Percentiles rank a stretch among this genome's conserved stretches.
Evolutionary conservation across 2,329 filamentous ascomycete species (phyloP).

Genomic region (Thelonectria discophora): DNA sequence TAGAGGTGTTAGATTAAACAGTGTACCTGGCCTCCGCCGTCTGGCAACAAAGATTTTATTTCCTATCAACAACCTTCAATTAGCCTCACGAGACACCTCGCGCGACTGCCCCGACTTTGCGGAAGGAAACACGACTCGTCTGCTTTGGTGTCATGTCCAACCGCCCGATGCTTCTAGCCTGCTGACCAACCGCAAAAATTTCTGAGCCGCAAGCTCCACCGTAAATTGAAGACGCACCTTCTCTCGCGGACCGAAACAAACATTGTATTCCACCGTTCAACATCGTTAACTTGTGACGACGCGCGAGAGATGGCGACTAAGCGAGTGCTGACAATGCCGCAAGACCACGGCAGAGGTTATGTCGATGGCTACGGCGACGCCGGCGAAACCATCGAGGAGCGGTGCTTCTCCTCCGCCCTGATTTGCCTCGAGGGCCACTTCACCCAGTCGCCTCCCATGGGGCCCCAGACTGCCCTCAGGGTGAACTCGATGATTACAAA

Average conservation of each 20-base stretch:
- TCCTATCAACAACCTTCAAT: too few species aligned
- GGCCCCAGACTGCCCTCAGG: conserved; percentile 62
- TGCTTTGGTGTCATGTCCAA: conserved; percentile 7
- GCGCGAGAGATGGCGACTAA: conserved; percentile 27
- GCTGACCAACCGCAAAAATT: conserved; percentile 44
- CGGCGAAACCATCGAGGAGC: conserved; percentile 68
- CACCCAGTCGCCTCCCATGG: conserved; percentile 64
- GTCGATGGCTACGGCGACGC: conserved; percentile 31
- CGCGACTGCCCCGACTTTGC: background rate
- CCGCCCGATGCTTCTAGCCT: conserved; percentile 18
- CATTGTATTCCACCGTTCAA: conserved; percentile 10
- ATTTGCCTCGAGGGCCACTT: conserved; percentile 71
- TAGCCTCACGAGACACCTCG: too few species aligned
- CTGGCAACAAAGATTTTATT: too few species aligned
- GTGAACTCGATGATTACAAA: conserved; percentile 66
- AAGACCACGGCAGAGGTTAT: conserved; percentile 36
- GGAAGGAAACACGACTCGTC: background rate
- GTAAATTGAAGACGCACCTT: conserved; percentile 27
- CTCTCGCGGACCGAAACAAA: conserved; percentile 13
- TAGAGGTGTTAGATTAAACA: too few species aligned
- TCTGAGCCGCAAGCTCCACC: conserved; percentile 33
- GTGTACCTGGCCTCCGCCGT: too few species aligned
- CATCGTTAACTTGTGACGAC: background rate
- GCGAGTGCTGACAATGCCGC: conserved; percentile 40
- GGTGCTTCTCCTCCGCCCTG: conserved; percentile 68